Conservation (phyloP, 345 rosid species). For the Eucalyptus regnans region DNA sequence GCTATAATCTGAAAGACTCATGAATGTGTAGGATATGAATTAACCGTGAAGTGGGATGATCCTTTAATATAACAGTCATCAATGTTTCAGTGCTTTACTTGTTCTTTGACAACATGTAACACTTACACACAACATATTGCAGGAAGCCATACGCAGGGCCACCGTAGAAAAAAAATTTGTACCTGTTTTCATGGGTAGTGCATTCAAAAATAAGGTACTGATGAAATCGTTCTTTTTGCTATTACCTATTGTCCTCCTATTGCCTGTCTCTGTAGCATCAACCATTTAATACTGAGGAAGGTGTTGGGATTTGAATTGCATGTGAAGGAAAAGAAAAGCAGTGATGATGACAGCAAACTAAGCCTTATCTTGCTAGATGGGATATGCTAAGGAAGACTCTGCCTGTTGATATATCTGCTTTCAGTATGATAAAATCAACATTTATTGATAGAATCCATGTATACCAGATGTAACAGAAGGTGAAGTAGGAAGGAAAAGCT, state of each 20-base stretch:
- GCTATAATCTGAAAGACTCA: background rate
- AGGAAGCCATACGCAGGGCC: constrained; percentile 96
- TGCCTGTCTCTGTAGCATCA: background rate
- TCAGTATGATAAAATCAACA: background rate
- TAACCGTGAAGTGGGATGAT: background rate
- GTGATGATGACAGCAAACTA: background rate
- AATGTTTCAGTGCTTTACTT: background rate
- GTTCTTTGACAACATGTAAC: background rate
- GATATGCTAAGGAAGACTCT: background rate
- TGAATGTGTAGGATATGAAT: background rate
- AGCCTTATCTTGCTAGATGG: background rate
- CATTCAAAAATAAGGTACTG: constrained; percentile 92
- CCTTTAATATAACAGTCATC: background rate
- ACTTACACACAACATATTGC: background rate
- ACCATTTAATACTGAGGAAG: background rate
- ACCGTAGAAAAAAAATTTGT: constrained; percentile 87
- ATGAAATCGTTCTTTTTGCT: background rate
- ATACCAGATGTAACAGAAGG: background rate
- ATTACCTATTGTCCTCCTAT: background rate
- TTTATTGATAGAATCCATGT: background rate
- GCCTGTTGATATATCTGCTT: background rate
- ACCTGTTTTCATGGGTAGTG: constrained; percentile 99
- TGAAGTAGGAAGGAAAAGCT: background rate
- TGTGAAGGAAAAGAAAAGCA: background rate
- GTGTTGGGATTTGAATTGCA: background rate